Percentiles rank a stretch among this genome's conserved stretches.
These are phyloP conservation scores for Kalmanozyma brasiliensis DNA, from an alignment of 1,284 basidiomycete species.

Conservation along the genomic window DNA sequence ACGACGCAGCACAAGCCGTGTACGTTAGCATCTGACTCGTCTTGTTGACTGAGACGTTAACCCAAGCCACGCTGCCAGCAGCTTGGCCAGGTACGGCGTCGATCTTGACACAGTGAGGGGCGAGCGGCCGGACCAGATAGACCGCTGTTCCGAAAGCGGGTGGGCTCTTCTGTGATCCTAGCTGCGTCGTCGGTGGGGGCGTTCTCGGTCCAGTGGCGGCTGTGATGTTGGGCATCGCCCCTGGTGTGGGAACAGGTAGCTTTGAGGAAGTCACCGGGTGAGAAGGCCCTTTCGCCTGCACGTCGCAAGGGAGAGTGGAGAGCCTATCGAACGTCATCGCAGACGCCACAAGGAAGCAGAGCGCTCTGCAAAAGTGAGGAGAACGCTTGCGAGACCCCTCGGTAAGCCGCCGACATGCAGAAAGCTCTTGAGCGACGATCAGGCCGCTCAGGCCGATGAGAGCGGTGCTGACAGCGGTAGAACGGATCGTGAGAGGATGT, in stretches of 20 bases:
- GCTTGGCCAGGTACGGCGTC: background rate
- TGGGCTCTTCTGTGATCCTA: background rate
- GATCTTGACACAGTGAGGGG: slow-evolving; percentile 13
- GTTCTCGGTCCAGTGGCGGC: background rate
- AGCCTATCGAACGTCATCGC: slow-evolving; percentile 18
- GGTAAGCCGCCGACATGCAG: background rate
- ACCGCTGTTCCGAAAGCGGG: slow-evolving; percentile 15
- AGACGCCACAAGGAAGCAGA: slow-evolving; percentile 7
- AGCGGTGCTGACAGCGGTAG: slow-evolving; percentile 5
- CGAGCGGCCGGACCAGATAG: slow-evolving; percentile 23
- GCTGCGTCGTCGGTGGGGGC: background rate
- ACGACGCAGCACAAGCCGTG: background rate
- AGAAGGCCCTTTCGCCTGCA: background rate
- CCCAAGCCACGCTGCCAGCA: slow-evolving; percentile 14
- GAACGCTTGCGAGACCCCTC: background rate
- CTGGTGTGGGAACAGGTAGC: slow-evolving; percentile 7
- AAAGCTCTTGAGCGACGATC: slow-evolving; percentile 10
- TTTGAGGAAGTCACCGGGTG: slow-evolving; percentile 11
- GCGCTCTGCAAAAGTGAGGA: slow-evolving; percentile 5
- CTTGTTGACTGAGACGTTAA: background rate
- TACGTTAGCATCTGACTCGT: slow-evolving; percentile 7
- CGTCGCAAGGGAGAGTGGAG: slow-evolving; percentile 7
- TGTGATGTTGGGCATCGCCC: slow-evolving; percentile 1
- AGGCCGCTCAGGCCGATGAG: background rate
- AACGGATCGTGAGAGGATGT: slow-evolving; percentile 13